phyloP scores from a whole-genome alignment of 768 basidiomycete species.

The Aureoboletus auriporus region DNA sequence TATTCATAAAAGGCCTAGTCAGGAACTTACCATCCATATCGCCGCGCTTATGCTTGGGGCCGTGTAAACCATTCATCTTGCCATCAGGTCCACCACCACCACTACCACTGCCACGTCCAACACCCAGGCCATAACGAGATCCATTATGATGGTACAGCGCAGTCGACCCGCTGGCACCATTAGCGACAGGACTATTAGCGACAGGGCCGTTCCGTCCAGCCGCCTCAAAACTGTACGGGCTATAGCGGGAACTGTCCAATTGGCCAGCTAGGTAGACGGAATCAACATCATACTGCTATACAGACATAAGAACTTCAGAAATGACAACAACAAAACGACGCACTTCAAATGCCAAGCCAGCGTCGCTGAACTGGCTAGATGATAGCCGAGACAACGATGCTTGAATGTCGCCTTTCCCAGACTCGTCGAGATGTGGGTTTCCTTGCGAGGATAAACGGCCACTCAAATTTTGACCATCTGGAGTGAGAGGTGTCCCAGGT shows the following conservation, averaged over 20 bases:
- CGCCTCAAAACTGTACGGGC: slow-evolving; percentile 54
- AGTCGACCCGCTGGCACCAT: slow-evolving; percentile 59
- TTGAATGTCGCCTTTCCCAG: slow-evolving; percentile 53
- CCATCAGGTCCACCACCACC: slow-evolving; percentile 53
- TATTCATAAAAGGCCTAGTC: not conserved
- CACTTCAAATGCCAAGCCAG: slow-evolving; percentile 56
- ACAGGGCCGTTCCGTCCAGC: slow-evolving; percentile 35
- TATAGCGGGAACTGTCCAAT: slow-evolving; percentile 51
- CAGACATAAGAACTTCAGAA: slow-evolving; percentile 6
- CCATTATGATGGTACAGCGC: slow-evolving; percentile 75
- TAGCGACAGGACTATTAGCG: slow-evolving; percentile 28
- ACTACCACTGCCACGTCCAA: slow-evolving; percentile 48
- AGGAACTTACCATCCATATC: slow-evolving; percentile 85
- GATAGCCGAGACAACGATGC: slow-evolving; percentile 70
- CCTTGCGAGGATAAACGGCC: slow-evolving; percentile 56
- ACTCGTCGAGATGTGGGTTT: slow-evolving; percentile 45
- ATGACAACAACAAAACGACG: slow-evolving; percentile 14
- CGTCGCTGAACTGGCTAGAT: slow-evolving; percentile 53
- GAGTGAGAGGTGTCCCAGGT: slow-evolving; percentile 59
- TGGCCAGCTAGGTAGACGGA: slow-evolving; percentile 46
- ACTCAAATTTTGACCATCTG: slow-evolving; percentile 55
- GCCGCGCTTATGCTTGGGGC: slow-evolving; percentile 91
- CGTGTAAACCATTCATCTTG: slow-evolving; percentile 88
- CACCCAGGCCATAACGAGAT: slow-evolving; percentile 68
- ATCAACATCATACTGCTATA: slow-evolving; percentile 56